These are phyloP conservation scores for Cytospora piceicola DNA, from an alignment of 2,329 filamentous ascomycete species.

Conservation along the genomic window DNA sequence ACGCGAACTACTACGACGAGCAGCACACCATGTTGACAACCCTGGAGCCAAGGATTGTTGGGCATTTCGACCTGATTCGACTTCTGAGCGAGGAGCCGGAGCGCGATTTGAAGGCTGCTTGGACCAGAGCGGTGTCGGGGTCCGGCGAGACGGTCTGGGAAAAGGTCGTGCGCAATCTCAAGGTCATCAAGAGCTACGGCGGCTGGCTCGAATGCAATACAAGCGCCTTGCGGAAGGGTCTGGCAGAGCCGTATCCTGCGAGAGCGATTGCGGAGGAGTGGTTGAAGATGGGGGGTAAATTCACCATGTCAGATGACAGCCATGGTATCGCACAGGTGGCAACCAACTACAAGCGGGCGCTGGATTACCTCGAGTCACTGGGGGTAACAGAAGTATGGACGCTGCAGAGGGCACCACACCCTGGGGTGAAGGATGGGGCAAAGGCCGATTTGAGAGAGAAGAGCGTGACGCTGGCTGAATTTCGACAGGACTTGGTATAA, in stretches of 20 bases:
- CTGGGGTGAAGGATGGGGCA: conserved; percentile 36
- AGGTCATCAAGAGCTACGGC: conserved; percentile 70
- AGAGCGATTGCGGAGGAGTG: conserved; percentile 79
- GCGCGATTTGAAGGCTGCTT: conserved; percentile 57
- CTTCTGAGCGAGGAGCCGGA: conserved; percentile 74
- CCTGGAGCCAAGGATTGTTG: conserved; percentile 77
- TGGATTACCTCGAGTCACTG: conserved; percentile 70
- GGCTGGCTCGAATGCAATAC: conserved; percentile 91
- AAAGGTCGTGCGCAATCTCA: conserved; percentile 73
- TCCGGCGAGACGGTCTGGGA: conserved; percentile 66
- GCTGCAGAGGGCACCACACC: conserved; percentile 45
- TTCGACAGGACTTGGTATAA: conserved; percentile 40
- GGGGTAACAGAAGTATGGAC: conserved; percentile 68
- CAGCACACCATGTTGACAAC: conserved; percentile 79
- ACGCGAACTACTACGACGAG: conserved; percentile 83
- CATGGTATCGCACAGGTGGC: conserved; percentile 86
- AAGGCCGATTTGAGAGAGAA: conserved; percentile 48
- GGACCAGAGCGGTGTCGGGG: conserved; percentile 41
- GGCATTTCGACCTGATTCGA: conserved; percentile 91
- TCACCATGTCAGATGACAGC: conserved; percentile 94
- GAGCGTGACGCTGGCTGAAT: conserved; percentile 47
- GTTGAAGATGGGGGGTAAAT: conserved; percentile 72
- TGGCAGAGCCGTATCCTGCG: conserved; percentile 87
- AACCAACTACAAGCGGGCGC: conserved; percentile 75
- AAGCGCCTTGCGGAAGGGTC: conserved; percentile 83